phyloP scores from a whole-genome alignment of 2,329 filamentous ascomycete species.

The Alternaria rosae region DNA sequence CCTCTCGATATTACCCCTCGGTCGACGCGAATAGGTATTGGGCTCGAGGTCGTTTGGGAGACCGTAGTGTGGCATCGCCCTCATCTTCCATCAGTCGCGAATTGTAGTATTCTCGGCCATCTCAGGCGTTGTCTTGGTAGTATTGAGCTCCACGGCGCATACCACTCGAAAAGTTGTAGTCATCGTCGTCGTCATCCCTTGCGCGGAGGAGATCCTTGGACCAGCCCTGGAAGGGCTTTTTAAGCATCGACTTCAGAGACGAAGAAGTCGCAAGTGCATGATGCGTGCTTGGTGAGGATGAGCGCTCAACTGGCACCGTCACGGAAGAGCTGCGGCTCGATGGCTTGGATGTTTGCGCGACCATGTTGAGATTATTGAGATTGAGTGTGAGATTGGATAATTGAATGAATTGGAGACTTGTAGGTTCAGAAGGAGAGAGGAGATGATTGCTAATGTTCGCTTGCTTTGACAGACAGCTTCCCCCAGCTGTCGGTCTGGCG shows the following conservation, averaged over 20 bases:
- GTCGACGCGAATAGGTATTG: background rate
- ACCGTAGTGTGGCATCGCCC: background rate
- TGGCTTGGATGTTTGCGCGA: conserved; percentile 8
- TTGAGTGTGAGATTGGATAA: background rate
- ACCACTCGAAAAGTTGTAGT: conserved; percentile 46
- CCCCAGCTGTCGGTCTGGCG: background rate
- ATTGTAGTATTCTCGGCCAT: background rate
- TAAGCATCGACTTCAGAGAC: conserved; percentile 31
- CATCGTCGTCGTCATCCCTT: conserved; percentile 43
- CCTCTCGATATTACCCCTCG: background rate
- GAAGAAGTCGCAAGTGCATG: conserved; percentile 12
- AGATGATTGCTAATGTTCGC: background rate
- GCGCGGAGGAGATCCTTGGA: conserved; percentile 43
- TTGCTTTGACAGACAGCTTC: background rate
- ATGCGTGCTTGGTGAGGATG: conserved; percentile 2
- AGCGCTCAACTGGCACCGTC: background rate
- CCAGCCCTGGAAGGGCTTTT: conserved; percentile 48
- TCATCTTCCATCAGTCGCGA: background rate
- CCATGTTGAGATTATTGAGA: conserved; percentile 5
- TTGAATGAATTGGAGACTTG: background rate
- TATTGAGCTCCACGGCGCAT: conserved; percentile 25
- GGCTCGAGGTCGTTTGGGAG: background rate
- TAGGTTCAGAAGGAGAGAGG: background rate
- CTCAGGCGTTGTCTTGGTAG: conserved; percentile 9
- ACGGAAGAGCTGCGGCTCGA: conserved; percentile 14